Base-by-base conservation (phyloP, 441 rosid species). In the Populus hybrid region DNA sequence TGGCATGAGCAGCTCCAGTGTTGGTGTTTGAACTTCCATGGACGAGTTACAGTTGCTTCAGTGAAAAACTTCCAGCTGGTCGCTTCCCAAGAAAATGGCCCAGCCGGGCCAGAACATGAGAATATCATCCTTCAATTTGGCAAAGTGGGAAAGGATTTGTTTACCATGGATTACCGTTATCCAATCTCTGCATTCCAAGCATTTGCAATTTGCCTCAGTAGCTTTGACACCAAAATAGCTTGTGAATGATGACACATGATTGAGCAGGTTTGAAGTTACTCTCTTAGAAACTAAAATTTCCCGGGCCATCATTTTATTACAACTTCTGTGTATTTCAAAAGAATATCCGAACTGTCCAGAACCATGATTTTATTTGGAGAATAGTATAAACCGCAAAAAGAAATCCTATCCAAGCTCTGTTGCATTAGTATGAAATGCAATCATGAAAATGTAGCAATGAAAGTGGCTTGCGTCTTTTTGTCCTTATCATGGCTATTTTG, bases 1-100 rank as follows among this genome's bases (percentile, higher is more conserved):
- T 97, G 98, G 98, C 98, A 97, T 5, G 98, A 93, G 78, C 98
- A 94, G 85, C 97, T 93, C 70, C 99, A 94, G 78, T 97, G 99
- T 80, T 97, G 99, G 99, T 96, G 99, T 80, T 91, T 96, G 79
- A 96, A 96, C 86, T 96, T 96, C 85, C 90, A 91, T 59, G 99
- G 99, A 69, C 90, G 99, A 79, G 99, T 97, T 57, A 97, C 98
- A 6, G 91, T 92, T 75, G 97, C 99, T 61, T 97, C 99, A 1
- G 98, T 97, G n/a, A 97, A 97, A 82, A 97, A 97, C 85, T 97
- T 97, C 76, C 99, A 97, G 89, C 88, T 97, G 30, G 98, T 97
- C 77, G 99, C 97, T 71, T 89, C 97, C 73, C 81, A 85, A 11
- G 95, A 88, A 82, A 89, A 87, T 59, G 90, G 89, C 80, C 85